These are phyloP conservation scores for Solanum habrochaites DNA, from an alignment of 257 asterid genomes.

Conservation along the genomic window DNA sequence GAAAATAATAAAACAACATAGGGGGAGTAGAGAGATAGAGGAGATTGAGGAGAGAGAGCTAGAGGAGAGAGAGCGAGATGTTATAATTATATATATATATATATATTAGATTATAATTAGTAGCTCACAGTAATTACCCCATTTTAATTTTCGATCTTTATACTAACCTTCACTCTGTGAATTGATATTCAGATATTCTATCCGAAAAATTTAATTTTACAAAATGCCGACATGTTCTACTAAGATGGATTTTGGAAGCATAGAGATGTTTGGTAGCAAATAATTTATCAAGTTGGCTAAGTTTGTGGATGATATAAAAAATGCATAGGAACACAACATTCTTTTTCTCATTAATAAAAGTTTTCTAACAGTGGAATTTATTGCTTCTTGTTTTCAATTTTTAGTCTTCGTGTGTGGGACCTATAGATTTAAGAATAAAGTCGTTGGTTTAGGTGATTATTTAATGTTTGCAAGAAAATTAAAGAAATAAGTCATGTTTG, in stretches of 20 bases:
- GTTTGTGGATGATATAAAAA: not conserved
- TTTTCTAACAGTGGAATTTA: not conserved
- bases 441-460: not conserved
- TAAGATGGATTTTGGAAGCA: not conserved
- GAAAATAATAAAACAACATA: no score
- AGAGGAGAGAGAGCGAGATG: no score
- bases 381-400: not conserved
- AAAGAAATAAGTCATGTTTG: not conserved
- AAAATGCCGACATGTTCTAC: not conserved
- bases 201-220: not conserved
- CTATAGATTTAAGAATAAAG: not conserved
- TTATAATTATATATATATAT: no score
- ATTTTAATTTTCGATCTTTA: accelerated
- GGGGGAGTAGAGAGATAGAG: no score
- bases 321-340: not conserved
- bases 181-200: not conserved
- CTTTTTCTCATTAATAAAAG: not conserved
- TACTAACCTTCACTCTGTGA: not conserved
- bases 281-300: not conserved
- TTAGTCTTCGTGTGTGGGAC: not conserved
- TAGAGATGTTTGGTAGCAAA: not conserved
- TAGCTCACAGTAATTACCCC: not conserved
- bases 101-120: no score
- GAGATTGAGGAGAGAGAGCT: no score
- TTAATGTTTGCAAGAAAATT: not conserved